Evolutionary conservation across 495 filamentous ascomycete species (phyloP), one percentile per base, ranked within the genome.

Genomic region (Lentithecium fluviatile): DNA sequence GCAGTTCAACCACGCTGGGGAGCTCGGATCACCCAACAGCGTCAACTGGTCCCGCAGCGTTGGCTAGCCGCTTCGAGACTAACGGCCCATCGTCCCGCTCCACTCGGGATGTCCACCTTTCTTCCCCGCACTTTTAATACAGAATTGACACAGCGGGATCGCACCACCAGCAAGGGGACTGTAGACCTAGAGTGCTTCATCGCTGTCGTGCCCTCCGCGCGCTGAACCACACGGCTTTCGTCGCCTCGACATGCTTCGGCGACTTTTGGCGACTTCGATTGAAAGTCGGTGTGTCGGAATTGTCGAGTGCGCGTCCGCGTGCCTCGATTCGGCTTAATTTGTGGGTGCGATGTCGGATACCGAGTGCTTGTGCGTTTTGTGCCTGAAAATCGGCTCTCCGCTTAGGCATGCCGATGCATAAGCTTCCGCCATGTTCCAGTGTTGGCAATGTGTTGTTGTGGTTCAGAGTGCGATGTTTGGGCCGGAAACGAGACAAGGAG

Each of bases 51-150:
- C n/a, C n/a, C n/a, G n/a, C n/a, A n/a, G n/a, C n/a, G 40, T 15
- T 15, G 24, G 24, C 45, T 43, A 43, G 40, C 40, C 15, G 15
- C 15, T 43, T 43, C 40, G 13, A 43, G 40, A 49, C 43, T 36
- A 32, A 15, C 24, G 17, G 51, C 51, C 29, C 2, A 38, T 43
- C 29, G 21, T 54, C 34, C 2, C 32, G 38, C 23, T 25, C 19
- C 19, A 25, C 29, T 25, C 26, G 40, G 10, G 40, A 43, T 20
- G 13, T 11, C 40, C 42, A 29, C 32, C 29, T 3, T 0, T 13
- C n/a, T 58, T 58, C 55, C 55, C 55, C 55, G 55, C 55, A 58
- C 29, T 58, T 48, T 50, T 26, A 34, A 58, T 19, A 50, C 55
- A 21, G 24, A 21, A n/a, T 19, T 47, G 43, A 47, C 13, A 20